Evolutionary conservation across 495 filamentous ascomycete species (phyloP).

Genomic region (Lineolata rhizophorae): DNA sequence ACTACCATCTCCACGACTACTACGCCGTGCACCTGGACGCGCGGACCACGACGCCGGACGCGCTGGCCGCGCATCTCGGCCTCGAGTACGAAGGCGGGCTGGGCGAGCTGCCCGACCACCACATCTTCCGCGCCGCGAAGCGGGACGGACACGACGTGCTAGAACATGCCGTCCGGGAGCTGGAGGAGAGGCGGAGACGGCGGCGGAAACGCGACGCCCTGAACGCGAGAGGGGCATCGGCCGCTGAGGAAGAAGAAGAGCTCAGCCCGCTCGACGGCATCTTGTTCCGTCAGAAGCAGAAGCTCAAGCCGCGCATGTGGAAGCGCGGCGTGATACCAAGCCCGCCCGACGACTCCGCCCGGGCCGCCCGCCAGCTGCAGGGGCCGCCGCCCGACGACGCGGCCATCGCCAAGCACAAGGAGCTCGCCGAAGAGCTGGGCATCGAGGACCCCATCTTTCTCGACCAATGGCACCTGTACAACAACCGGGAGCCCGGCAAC

Average conservation of each 20-base stretch:
- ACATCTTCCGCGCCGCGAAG: slow-evolving; percentile 57
- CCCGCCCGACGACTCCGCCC: neutral
- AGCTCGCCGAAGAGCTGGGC: too few species aligned
- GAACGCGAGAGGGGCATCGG: too few species aligned
- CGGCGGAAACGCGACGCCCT: slow-evolving; percentile 38
- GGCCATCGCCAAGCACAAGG: slow-evolving; percentile 31
- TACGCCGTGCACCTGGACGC: slow-evolving; percentile 68
- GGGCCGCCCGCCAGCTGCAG: slow-evolving; percentile 3
- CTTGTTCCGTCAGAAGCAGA: slow-evolving; percentile 65
- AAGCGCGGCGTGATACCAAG: slow-evolving; percentile 44
- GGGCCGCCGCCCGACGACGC: too few species aligned
- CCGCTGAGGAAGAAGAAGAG: too few species aligned
- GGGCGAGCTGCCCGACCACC: slow-evolving; percentile 60
- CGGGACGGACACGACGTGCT: slow-evolving; percentile 42
- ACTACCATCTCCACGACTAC: slow-evolving; percentile 62
- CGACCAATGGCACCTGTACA: slow-evolving; percentile 92
- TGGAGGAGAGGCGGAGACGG: slow-evolving; percentile 33
- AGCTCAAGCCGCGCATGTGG: slow-evolving; percentile 43
- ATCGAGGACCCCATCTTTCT: slow-evolving; percentile 81
- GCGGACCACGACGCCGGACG: slow-evolving; percentile 35
- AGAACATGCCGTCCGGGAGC: slow-evolving; percentile 30
- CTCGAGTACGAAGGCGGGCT: slow-evolving; percentile 66
- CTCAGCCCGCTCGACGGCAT: slow-evolving; percentile 45
- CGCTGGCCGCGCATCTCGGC: slow-evolving; percentile 53
- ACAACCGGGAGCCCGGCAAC: slow-evolving; percentile 58